phyloP scores from a whole-genome alignment of 2,329 filamentous ascomycete species.

The Atkinsonella hypoxylon region DNA sequence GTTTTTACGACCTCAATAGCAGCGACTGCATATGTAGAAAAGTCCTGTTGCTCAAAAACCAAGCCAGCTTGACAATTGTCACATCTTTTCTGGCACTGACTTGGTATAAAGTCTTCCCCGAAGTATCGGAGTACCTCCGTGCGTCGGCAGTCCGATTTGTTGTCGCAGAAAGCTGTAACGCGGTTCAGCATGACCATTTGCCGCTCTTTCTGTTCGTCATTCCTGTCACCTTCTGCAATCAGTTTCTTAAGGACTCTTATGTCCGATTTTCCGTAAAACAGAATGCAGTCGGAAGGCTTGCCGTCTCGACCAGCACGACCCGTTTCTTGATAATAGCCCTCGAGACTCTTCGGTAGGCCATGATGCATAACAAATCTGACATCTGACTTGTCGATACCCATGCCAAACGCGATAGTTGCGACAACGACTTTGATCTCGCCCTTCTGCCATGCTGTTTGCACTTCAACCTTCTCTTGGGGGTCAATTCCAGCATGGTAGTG shows the following conservation, averaged over 20 bases:
- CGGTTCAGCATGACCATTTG: slow-evolving; percentile 76
- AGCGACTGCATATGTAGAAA: slow-evolving; percentile 60
- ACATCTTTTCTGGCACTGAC: slow-evolving; percentile 63
- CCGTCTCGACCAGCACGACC: slow-evolving; percentile 90
- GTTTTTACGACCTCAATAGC: slow-evolving; percentile 58
- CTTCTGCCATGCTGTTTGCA: slow-evolving; percentile 75
- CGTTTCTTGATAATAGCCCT: slow-evolving; percentile 98
- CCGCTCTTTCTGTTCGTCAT: slow-evolving; percentile 65
- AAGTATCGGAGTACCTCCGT: slow-evolving; percentile 90
- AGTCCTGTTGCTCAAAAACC: slow-evolving; percentile 62
- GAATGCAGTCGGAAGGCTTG: slow-evolving; percentile 72
- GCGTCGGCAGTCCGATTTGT: slow-evolving; percentile 74
- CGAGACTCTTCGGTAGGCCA: slow-evolving; percentile 82
- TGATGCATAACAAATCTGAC: slow-evolving; percentile 95
- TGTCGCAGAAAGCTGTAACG: slow-evolving; percentile 82
- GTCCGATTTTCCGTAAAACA: slow-evolving; percentile 79
- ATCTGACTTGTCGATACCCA: slow-evolving; percentile 98
- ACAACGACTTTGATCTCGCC: slow-evolving; percentile 80
- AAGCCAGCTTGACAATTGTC: slow-evolving; percentile 77
- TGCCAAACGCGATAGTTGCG: slow-evolving; percentile 95
- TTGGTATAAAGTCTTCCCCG: slow-evolving; percentile 65
- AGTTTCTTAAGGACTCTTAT: slow-evolving; percentile 61
- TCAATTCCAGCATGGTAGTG: slow-evolving; percentile 81
- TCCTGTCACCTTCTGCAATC: slow-evolving; percentile 73
- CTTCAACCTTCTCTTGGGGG: slow-evolving; percentile 50